These are phyloP conservation scores for Jamesozyma piceae DNA, from an alignment of 805 yeast species.

Conservation along the genomic window DNA sequence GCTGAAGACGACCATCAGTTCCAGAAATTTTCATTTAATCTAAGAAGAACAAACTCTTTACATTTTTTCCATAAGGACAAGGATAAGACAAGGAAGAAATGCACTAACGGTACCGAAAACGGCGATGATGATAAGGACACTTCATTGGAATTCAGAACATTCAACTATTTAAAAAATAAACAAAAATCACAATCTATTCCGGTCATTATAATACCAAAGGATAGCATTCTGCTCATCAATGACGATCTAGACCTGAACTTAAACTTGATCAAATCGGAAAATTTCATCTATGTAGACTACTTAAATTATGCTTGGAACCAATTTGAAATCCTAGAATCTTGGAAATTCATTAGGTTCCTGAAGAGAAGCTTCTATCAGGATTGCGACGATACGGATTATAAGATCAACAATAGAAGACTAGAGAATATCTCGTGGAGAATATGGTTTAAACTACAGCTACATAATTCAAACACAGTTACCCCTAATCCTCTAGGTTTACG, in stretches of 20 bases:
- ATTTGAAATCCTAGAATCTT: slow-evolving; percentile 65
- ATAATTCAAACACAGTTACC: background rate
- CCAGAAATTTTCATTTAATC: slow-evolving; percentile 53
- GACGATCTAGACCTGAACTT: slow-evolving; percentile 64
- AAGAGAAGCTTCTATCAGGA: slow-evolving; percentile 17
- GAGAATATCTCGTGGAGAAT: slow-evolving; percentile 92
- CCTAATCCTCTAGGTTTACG: no score
- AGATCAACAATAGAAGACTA: slow-evolving; percentile 63
- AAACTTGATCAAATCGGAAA: slow-evolving; percentile 28
- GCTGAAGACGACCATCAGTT: slow-evolving; percentile 64
- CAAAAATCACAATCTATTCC: background rate
- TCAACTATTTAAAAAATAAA: background rate
- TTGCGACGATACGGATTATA: slow-evolving; percentile 32
- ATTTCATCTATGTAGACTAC: slow-evolving; percentile 56
- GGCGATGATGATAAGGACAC: slow-evolving; percentile 10
- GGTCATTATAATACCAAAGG: background rate
- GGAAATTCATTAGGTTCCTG: slow-evolving; percentile 82
- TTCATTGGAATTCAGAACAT: background rate
- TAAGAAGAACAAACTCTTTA: slow-evolving; percentile 64
- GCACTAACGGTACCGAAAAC: background rate
- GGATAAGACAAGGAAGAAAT: background rate
- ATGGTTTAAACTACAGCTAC: slow-evolving; percentile 20
- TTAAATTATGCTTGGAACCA: slow-evolving; percentile 90
- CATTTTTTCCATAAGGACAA: background rate
- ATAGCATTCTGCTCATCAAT: slow-evolving; percentile 15